Evolutionary conservation across 306 rosid species (phyloP).

Genomic region (Vigna nakashimae): DNA sequence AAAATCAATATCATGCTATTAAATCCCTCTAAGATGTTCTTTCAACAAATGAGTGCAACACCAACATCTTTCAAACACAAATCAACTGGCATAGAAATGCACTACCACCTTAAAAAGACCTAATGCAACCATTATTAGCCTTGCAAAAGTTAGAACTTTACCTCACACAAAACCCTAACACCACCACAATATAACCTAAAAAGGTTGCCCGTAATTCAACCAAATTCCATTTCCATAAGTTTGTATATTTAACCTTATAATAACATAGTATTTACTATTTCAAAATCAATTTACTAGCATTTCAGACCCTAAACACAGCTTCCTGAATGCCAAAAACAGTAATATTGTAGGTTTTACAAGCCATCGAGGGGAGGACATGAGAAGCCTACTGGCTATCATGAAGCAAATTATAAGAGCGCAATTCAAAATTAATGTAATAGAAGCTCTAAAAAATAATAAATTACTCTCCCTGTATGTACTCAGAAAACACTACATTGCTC

Average conservation of each 20-base stretch:
- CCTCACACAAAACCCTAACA: background rate
- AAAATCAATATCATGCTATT: background rate
- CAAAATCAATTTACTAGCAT: background rate
- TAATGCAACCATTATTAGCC: no score
- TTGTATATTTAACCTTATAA: background rate
- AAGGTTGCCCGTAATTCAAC: background rate
- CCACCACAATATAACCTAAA: background rate
- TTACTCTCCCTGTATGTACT: background rate
- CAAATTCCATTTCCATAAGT: background rate
- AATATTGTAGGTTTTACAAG: background rate
- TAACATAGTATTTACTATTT: background rate
- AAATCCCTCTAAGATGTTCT: background rate
- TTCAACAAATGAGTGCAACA: background rate
- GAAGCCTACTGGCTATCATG: background rate
- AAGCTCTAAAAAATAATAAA: background rate
- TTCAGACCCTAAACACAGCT: background rate
- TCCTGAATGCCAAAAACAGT: background rate
- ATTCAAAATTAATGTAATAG: background rate
- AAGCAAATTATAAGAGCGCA: slow-evolving; percentile 2
- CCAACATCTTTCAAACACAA: background rate
- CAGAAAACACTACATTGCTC: background rate
- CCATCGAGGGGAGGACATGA: background rate
- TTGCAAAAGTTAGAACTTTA: background rate
- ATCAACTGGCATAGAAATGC: background rate
- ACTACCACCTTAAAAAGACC: no score